Percentiles rank a stretch among this genome's conserved stretches.
Conservation (phyloP, 2,329 filamentous ascomycete species). For the Venturia nashicola region DNA sequence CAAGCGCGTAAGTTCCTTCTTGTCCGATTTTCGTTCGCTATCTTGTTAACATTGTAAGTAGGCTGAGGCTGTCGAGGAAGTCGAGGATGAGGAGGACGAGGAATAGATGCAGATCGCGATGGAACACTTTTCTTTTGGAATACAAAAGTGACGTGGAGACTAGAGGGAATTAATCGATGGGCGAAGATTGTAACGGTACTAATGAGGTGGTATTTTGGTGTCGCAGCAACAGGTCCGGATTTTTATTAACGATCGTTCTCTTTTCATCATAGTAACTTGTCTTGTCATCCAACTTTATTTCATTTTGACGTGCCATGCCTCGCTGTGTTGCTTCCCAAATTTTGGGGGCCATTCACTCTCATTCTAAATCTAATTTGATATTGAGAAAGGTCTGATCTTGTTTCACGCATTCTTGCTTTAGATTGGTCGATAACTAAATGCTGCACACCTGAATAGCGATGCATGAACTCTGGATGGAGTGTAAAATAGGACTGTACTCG, state of each 20-base stretch:
- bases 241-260: not conserved
- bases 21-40: not conserved
- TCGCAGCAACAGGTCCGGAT: not conserved
- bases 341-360: too few relatives aligned
- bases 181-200: not conserved
- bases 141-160: not conserved
- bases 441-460: not conserved
- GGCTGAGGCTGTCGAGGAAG: not conserved
- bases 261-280: not conserved
- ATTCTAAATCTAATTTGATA: too few relatives aligned
- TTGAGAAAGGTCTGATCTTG: too few relatives aligned
- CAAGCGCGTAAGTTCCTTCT: constrained; percentile 1
- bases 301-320: not conserved
- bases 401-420: too few relatives aligned
- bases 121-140: not conserved
- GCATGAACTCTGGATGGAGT: too few relatives aligned
- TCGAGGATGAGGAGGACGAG: not conserved
- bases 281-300: not conserved
- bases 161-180: not conserved
- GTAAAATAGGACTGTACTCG: too few relatives aligned
- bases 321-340: not conserved
- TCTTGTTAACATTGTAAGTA: not conserved
- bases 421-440: too few relatives aligned
- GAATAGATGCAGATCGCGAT: not conserved
- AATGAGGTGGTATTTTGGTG: not conserved